A percentile compares a stretch with the other conserved stretches of the same genome.
phyloP scores from a whole-genome alignment of 2,329 filamentous ascomycete genomes.

The Trichoderma atroviride region DNA sequence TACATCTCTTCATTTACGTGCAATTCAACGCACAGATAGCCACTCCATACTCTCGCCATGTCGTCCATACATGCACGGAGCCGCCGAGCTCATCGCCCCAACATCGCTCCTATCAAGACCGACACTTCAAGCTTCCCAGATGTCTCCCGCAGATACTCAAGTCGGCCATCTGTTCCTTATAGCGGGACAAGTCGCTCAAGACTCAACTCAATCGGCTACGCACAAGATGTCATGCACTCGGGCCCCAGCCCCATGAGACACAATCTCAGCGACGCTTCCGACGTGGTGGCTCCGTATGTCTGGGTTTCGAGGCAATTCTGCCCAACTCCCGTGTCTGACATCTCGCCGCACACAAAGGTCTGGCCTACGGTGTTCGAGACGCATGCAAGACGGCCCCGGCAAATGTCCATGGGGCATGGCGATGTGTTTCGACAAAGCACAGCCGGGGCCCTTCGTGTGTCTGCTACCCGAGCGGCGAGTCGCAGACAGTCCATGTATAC shows the following conservation, averaged over 20 bases:
- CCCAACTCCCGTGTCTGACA: constrained; percentile 2
- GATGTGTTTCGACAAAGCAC: background rate
- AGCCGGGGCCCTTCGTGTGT: background rate
- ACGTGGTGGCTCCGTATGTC: background rate
- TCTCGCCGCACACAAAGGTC: background rate
- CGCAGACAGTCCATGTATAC: constrained; percentile 6
- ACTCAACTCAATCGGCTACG: background rate
- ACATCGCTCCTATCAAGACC: constrained; percentile 11
- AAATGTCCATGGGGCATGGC: background rate
- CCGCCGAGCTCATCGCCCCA: background rate
- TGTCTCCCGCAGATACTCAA: background rate
- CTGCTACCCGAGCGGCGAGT: background rate
- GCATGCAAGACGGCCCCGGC: background rate
- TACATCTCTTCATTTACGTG: background rate
- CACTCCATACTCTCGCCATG: background rate
- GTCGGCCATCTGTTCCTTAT: background rate
- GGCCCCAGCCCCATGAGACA: background rate
- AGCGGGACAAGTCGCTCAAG: background rate
- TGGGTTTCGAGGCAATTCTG: constrained; percentile 12
- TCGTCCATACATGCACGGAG: background rate
- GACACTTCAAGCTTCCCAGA: background rate
- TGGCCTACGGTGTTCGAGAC: background rate
- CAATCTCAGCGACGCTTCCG: background rate
- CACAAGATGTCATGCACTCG: background rate
- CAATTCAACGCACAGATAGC: background rate